Base-by-base conservation (phyloP, 345 rosid genomes). In the Orychophragmus violaceus region DNA sequence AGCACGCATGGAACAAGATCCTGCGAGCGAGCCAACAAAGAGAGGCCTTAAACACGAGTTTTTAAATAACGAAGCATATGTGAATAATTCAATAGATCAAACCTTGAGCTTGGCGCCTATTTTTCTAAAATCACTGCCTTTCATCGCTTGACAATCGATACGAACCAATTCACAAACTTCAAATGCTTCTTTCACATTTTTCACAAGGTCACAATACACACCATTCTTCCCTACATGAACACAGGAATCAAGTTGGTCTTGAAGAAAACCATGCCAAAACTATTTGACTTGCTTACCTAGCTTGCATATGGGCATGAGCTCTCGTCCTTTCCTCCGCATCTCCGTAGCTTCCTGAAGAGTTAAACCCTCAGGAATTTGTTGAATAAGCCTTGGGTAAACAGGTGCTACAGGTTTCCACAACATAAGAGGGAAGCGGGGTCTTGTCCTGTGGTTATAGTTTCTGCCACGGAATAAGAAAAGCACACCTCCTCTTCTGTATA, bases 31-130 rank as follows among this genome's bases (percentile, higher is more conserved):
- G 74, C 27, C 32, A 17, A 63, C 16, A 56, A 46, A 10, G 11
- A 16, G 29, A 62, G 49, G 35, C 6, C 17, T 25, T 50, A 59
- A 41, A 54, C 46, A 61, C 11, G 10, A 22, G 35, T 8, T 30
- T 73, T 24, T 4, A 18, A 50, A 39, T 35, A 46, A 14, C 21
- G 37, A 39, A 25, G 46, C 23, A 27, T 27, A 46, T 46, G 54
- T 53, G 74, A 28, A 2, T 10, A 29, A 8, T 1, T 9, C 3
- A 12, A 70, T 23, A 74, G 65, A 41, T 36, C 69, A 56, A 35
- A 93, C 97, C 97, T 79, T 87, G 64, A 93, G 96, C 80, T 90
- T 93, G 39, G 92, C 98, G 30, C 98, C 98, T 3, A 93, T 83
- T 82, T 81, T 93, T 59, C 74, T 66, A 69, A 75, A 90, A 74